Conservation (phyloP, 371 early-diverging fungal species). For the Phascolomyces articulosus region DNA sequence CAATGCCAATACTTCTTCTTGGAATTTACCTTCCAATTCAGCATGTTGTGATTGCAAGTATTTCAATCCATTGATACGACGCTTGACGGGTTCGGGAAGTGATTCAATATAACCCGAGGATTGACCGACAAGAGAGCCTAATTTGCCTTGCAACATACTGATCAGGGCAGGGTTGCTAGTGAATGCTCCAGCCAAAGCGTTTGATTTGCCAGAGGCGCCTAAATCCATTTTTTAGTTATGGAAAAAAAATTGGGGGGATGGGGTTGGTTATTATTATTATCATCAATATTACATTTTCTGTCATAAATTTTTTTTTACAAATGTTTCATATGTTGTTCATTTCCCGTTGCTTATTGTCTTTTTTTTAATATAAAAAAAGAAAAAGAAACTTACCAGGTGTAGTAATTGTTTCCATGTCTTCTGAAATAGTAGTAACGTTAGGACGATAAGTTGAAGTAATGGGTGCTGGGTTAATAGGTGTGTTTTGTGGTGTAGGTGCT, state of each 20-base stretch:
- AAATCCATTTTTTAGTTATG: too few relatives aligned
- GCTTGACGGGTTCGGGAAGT: constrained; percentile 74
- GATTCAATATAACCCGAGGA: constrained; percentile 83
- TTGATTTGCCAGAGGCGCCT: constrained; percentile 12
- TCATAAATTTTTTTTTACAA: constrained; percentile 3
- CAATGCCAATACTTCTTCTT: constrained; percentile 86
- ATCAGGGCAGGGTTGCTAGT: constrained; percentile 50
- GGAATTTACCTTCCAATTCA: constrained; percentile 84
- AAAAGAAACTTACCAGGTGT: constrained; percentile 26
- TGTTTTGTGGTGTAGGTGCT: constrained; percentile 55
- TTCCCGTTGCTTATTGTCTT: too few relatives aligned
- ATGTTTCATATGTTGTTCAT: too few relatives aligned
- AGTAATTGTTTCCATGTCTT: constrained; percentile 51
- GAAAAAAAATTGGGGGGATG: too few relatives aligned
- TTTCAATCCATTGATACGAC: constrained; percentile 84
- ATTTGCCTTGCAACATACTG: constrained; percentile 69
- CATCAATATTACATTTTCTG: neutral
- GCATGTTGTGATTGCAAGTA: constrained; percentile 83
- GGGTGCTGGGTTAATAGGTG: constrained; percentile 50
- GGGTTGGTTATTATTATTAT: neutral
- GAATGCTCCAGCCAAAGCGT: constrained; percentile 24
- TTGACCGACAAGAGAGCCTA: constrained; percentile 79
- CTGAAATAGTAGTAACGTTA: constrained; percentile 42
- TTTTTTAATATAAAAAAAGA: neutral
- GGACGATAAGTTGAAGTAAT: constrained; percentile 46